Evolutionary conservation across 2,329 filamentous ascomycete genomes (phyloP).

Genomic region (Talaromyces sp.): DNA sequence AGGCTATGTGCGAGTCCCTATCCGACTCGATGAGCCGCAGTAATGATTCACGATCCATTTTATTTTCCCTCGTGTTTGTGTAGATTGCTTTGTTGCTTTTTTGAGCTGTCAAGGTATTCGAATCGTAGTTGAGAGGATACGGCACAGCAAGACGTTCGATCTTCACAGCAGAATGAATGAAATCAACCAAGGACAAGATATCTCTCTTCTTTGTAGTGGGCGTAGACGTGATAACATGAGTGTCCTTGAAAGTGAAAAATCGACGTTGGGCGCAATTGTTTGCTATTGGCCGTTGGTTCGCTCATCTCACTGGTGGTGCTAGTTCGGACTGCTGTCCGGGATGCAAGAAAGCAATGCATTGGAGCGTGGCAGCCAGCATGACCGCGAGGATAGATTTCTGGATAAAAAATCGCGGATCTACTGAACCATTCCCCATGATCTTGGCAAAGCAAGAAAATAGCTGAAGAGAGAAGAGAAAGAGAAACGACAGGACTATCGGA

Average conservation of each 20-base stretch:
- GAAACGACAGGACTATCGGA: background rate
- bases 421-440: background rate
- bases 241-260: background rate
- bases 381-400: background rate
- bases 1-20: constrained; percentile 18
- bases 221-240: background rate
- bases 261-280: background rate
- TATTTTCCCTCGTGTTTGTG: background rate
- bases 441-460: background rate
- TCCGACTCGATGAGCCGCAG: constrained; percentile 11
- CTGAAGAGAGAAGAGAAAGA: background rate
- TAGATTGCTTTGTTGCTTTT: background rate
- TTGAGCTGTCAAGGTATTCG: background rate
- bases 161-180: no score
- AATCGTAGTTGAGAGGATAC: background rate
- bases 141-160: no score
- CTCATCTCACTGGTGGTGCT: background rate
- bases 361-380: background rate
- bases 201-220: background rate
- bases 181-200: background rate
- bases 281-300: background rate
- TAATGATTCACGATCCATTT: background rate
- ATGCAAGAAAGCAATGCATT: background rate
- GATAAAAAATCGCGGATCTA: background rate
- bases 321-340: background rate